Base-by-base conservation (phyloP, 2,329 filamentous ascomycete species). In the Dendryphion nanum region DNA sequence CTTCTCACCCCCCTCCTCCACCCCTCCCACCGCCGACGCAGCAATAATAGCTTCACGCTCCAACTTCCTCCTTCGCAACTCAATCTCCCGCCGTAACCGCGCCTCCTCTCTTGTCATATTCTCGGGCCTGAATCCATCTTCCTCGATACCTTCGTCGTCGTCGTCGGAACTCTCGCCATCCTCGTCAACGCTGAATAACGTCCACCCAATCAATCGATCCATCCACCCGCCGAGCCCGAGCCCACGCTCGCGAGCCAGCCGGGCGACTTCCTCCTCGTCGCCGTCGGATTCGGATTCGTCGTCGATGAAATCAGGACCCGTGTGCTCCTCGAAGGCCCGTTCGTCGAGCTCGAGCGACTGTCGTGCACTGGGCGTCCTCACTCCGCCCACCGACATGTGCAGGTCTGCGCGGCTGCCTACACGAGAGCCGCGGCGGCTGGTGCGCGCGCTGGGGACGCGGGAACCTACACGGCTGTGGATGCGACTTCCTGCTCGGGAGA, bases 141-240 rank as follows among this genome's bases (percentile, higher is more conserved):
- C 39, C 4, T 43, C 41, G 18, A 35, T 51, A n/a, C 57, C 51
- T 2, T 47, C 54, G 6, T 63, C 59, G 3, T 57, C 57, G 0
- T 59, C 53, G 8, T 55, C 55, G 3, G 51, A 63, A 28, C 58
- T 61, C 26, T 69, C 69, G n/a, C 55, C 62, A 21, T 77, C 73
- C 34, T 75, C 72, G 7, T 77, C 74, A 1, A 75, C 71, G 3
- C 70, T 70, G 47, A 81, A 81, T 28, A 80, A 46, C 8, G 72
- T 73, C 72, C 77, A 79, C 20, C 77, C 76, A 40, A 82, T 76
- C 23, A 82, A 51, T 17, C 71, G 64, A 47, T 82, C 79, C 50
- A 82, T 68, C 70, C 77, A 75, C 7, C 69, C 63, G 0, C 78
- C 78, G 4, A 82, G 57, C 0, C 78, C 76, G 42, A 76, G 78